Base-by-base conservation (phyloP, 2,329 filamentous ascomycete genomes). In the Tolypocladium amazonense region DNA sequence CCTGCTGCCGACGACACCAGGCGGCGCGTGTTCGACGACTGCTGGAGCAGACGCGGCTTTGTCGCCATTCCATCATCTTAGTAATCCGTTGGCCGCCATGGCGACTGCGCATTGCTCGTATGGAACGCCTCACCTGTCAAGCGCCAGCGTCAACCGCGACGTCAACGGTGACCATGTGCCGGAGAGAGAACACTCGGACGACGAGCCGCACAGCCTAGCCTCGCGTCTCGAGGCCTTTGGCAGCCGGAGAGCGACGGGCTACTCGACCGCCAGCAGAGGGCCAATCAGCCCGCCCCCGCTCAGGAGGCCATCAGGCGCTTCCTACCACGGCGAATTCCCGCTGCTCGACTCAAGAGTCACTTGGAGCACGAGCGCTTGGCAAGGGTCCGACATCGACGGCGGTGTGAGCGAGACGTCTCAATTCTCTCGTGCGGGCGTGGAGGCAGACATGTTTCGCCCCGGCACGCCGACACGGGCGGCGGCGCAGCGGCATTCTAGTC, bases 281-380 rank as follows among this genome's bases (percentile, higher is more conserved):
- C 64, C 67, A 58, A 67, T 70, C 59, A 74, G 68, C 61, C 70
- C 71, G 15, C 68, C 69, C 30, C 68, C 63, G 2, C 57, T 69
- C 50, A 68, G 65, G 58, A 65, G 70, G 59, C 47, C 45, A 9
- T 55, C 56, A n/a, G 47, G 37, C 15, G 37, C 33, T 20, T 43
- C 54, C 23, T 57, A 53, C 38, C 53, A 33, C 33, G 50, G 54
- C 50, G 54, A 58, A 23, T 47, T 43, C 23, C 55, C 60, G 18
- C 57, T 61, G 27, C 56, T 50, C 55, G 47, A 59, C 52, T 53
- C 56, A 25, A 54, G 54, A 18, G n/a, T n/a, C n/a, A n/a, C n/a
- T n/a, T n/a, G n/a, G n/a, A n/a, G n/a, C n/a, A n/a, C n/a, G n/a
- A 14, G 50, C 30, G 50, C 50, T n/a, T 35, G 27, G 50, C 20